Percentiles rank a stretch among this genome's conserved stretches.
These are phyloP conservation scores for Claviceps paspali DNA, from an alignment of 2,329 filamentous ascomycete species.

Conservation along the genomic window DNA sequence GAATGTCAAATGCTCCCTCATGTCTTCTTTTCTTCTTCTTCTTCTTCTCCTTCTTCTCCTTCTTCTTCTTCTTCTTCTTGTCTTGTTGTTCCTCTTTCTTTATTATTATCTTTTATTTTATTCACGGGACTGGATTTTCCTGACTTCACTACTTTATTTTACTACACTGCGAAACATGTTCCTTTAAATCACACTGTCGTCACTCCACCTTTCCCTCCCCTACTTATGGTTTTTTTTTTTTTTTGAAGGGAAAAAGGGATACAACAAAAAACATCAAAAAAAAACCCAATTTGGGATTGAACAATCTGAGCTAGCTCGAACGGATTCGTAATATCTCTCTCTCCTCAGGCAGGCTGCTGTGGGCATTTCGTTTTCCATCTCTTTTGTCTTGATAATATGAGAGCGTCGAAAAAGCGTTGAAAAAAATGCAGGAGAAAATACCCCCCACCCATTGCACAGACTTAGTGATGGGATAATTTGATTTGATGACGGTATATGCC, in stretches of 20 bases:
- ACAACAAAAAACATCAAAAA: background rate
- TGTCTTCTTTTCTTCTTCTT: background rate
- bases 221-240: background rate
- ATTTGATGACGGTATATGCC: constrained; percentile 1
- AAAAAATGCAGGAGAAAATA: constrained; percentile 4
- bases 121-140: constrained; percentile 2
- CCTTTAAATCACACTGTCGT: too few species aligned
- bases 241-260: background rate
- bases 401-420: too few species aligned
- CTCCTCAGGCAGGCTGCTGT: too few species aligned
- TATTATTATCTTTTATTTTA: background rate
- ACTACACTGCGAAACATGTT: background rate
- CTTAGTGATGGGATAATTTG: constrained; percentile 1
- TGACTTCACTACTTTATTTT: background rate
- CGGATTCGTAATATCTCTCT: too few species aligned
- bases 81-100: too few species aligned
- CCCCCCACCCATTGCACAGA: constrained; percentile 1
- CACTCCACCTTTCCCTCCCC: background rate
- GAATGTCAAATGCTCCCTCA: background rate
- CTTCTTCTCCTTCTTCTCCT: background rate
- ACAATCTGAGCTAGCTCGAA: too few species aligned
- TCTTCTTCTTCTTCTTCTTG: background rate
- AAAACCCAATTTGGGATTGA: too few species aligned
- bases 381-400: too few species aligned
- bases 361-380: too few species aligned